Conservation (phyloP, 2,329 filamentous ascomycete genomes). For the Chaetomiaceae sp. region DNA sequence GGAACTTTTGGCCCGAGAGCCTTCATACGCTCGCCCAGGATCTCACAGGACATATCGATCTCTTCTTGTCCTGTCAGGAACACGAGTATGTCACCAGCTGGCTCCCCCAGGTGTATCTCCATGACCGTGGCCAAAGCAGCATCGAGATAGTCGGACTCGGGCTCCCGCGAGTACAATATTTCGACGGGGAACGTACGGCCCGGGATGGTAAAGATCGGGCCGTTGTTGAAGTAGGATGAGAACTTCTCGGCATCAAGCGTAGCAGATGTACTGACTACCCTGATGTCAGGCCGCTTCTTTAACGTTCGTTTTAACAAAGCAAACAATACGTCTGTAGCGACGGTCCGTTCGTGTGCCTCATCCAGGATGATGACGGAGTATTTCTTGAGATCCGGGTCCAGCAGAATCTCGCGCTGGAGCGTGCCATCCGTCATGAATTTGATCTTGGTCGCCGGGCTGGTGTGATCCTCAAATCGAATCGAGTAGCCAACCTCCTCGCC, state of each 20-base stretch:
- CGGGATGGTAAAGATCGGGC: slow-evolving; percentile 93
- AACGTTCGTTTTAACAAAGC: slow-evolving; percentile 90
- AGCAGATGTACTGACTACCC: slow-evolving; percentile 93
- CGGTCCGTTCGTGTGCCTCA: slow-evolving; percentile 95
- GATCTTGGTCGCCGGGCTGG: slow-evolving; percentile 83
- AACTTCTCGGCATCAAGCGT: slow-evolving; percentile 98
- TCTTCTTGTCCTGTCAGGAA: slow-evolving; percentile 98
- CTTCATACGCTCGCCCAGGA: slow-evolving; percentile 93
- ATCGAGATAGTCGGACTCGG: slow-evolving; percentile 92
- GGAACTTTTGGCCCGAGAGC: slow-evolving; percentile 84
- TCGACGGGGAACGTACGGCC: slow-evolving; percentile 94
- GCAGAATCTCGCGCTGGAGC: slow-evolving; percentile 85
- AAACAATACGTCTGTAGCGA: slow-evolving; percentile 92
- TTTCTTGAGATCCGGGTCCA: slow-evolving; percentile 81
- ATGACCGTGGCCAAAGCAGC: slow-evolving; percentile 90
- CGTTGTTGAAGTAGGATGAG: slow-evolving; percentile 90
- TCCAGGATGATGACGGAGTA: slow-evolving; percentile 98
- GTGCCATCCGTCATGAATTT: slow-evolving; percentile 97
- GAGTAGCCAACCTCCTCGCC: slow-evolving; percentile 95
- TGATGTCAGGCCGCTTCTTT: slow-evolving; percentile 78
- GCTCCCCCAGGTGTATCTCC: slow-evolving; percentile 95
- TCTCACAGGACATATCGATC: slow-evolving; percentile 91
- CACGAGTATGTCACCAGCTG: slow-evolving; percentile 86
- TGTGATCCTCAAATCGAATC: slow-evolving; percentile 95
- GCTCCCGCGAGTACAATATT: slow-evolving; percentile 89